Conservation (phyloP, 306 rosid species). For the Lagenaria siceraria region DNA sequence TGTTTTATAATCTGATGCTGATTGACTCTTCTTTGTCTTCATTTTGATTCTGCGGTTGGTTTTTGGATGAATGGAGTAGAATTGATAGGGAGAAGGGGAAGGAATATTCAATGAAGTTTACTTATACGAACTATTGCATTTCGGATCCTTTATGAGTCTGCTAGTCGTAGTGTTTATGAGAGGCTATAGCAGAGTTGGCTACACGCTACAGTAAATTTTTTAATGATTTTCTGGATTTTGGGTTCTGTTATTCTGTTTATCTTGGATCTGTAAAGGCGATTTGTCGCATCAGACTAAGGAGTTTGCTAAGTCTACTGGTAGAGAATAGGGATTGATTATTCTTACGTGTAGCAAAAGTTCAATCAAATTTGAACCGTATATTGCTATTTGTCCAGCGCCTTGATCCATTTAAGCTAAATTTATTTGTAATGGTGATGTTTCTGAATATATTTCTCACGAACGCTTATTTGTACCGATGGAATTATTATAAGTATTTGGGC, state of each 20-base stretch:
- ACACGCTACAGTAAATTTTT: background rate
- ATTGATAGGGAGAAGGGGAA: background rate
- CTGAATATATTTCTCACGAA: background rate
- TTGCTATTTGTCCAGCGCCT: background rate
- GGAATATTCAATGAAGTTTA: background rate
- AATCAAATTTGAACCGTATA: background rate
- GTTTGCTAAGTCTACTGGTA: background rate
- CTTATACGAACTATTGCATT: background rate
- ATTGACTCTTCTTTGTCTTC: background rate
- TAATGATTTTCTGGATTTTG: background rate
- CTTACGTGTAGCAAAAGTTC: background rate
- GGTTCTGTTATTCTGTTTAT: background rate
- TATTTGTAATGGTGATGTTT: background rate
- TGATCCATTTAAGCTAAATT: background rate
- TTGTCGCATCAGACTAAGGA: background rate
- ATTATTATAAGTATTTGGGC: background rate
- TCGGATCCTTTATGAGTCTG: background rate
- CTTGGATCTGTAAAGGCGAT: background rate
- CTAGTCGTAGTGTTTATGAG: background rate
- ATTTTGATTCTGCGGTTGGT: background rate
- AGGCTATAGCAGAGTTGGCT: background rate
- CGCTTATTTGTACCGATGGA: background rate
- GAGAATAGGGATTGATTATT: background rate
- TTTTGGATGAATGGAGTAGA: background rate
- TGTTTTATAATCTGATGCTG: background rate